phyloP scores from a whole-genome alignment of 768 basidiomycete species.

The Lactarius sp. region DNA sequence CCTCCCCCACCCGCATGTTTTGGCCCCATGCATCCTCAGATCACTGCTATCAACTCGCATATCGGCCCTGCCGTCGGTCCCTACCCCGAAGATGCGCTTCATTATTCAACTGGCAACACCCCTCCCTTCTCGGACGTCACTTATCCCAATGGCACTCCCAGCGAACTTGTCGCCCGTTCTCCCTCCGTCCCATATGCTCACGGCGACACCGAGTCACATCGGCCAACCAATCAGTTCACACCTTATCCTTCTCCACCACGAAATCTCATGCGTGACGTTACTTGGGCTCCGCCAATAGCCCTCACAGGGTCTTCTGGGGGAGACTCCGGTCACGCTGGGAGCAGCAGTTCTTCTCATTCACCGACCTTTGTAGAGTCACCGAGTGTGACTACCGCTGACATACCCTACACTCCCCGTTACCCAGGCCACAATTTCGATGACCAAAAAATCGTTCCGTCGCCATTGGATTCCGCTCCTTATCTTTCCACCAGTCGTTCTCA shows the following conservation, averaged over 20 bases:
- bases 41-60: constrained; percentile 29
- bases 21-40: constrained; percentile 27
- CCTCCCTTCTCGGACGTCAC: constrained; percentile 40
- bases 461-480: constrained; percentile 50
- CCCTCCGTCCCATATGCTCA: constrained; percentile 40
- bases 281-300: constrained; percentile 28
- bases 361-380: constrained; percentile 51
- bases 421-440: constrained; percentile 42
- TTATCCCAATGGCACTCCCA: constrained; percentile 39
- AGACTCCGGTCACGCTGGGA: constrained; percentile 39
- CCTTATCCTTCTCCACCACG: constrained; percentile 35
- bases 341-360: constrained; percentile 47
- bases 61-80: constrained; percentile 31
- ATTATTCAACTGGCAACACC: constrained; percentile 47
- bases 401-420: constrained; percentile 44
- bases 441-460: constrained; percentile 48
- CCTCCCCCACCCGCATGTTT: constrained; percentile 25
- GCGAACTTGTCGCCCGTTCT: constrained; percentile 43
- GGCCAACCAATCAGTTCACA: constrained; percentile 48
- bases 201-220: constrained; percentile 38
- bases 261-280: constrained; percentile 30
- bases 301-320: constrained; percentile 37
- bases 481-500: constrained; percentile 66
- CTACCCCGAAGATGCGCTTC: constrained; percentile 43
- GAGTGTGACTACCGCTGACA: constrained; percentile 47